These are phyloP conservation scores for Colletotrichum tofieldiae DNA, from an alignment of 2,329 filamentous ascomycete species.

Conservation along the genomic window DNA sequence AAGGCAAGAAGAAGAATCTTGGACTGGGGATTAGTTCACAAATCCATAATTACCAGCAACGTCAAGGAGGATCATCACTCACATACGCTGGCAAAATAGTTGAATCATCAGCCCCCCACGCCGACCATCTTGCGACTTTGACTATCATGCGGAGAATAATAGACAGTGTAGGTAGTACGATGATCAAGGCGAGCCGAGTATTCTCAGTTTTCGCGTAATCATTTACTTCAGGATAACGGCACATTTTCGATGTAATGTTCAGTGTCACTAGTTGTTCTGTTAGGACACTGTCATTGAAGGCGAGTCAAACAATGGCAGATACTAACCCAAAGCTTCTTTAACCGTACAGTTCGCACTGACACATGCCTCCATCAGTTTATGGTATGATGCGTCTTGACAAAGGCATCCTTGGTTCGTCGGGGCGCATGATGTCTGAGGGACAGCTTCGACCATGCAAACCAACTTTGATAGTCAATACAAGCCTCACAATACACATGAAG, in stretches of 20 bases:
- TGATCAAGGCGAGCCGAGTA: not conserved
- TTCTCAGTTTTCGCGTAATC: not conserved
- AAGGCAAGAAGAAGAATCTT: not conserved
- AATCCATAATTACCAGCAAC: not conserved
- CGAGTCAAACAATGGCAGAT: not conserved
- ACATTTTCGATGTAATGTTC: conserved; percentile 9
- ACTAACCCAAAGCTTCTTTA: not conserved
- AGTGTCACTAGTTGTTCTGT: not conserved
- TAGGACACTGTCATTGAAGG: not conserved
- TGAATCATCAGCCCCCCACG: conserved; percentile 17
- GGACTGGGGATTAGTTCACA: not conserved
- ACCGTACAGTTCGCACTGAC: not conserved
- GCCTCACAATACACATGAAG: not conserved
- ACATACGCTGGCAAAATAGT: conserved; percentile 20
- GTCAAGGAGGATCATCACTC: not conserved
- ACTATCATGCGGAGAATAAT: conserved; percentile 1
- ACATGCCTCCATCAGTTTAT: not conserved
- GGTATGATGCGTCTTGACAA: not conserved
- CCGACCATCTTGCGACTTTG: not conserved
- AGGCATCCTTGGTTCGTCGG: not conserved
- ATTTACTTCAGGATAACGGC: not conserved
- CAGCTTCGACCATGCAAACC: not conserved
- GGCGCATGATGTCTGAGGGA: not conserved
- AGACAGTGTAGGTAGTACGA: not conserved
- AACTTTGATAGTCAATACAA: not conserved